Conservation (phyloP, 2,329 filamentous ascomycete genomes). For the Arthrobotrys pseudoclavata region DNA sequence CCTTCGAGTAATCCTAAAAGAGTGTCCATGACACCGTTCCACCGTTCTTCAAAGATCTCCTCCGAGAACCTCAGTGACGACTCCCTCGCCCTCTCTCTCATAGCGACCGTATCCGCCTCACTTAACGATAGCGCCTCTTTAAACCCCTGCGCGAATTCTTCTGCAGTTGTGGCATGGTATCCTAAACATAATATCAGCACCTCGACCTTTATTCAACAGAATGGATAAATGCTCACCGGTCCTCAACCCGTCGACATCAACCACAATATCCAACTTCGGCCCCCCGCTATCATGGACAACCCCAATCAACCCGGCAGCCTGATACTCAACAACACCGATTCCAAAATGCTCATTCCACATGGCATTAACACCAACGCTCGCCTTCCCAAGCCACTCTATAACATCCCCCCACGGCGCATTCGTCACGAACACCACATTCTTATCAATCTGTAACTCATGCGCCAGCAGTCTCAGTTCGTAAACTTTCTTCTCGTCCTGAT, state of each 20-base stretch:
- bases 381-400: conserved; percentile 80
- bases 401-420: conserved; percentile 92
- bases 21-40: conserved; percentile 80
- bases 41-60: conserved; percentile 83
- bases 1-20: conserved; percentile 71
- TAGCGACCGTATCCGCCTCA: conserved; percentile 75
- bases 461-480: conserved; percentile 88
- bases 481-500: conserved; percentile 82
- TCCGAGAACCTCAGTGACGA: conserved; percentile 90
- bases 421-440: conserved; percentile 86
- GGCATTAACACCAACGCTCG: conserved; percentile 90
- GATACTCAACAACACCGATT: conserved; percentile 97
- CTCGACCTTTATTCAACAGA: neutral
- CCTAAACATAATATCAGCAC: conserved; percentile 69
- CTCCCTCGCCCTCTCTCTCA: conserved; percentile 80
- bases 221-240: conserved; percentile 73
- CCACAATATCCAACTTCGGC: conserved; percentile 92
- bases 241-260: conserved; percentile 80
- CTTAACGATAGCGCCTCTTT: conserved; percentile 79
- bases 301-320: conserved; percentile 90
- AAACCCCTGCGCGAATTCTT: conserved; percentile 85
- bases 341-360: conserved; percentile 99
- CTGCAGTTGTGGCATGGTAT: conserved; percentile 83
- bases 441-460: conserved; percentile 86
- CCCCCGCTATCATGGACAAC: conserved; percentile 95